Evolutionary conservation across 2,329 filamentous ascomycete species (phyloP), one percentile per base, ranked within the genome.

Genomic region (Cordyceps pruinosa): DNA sequence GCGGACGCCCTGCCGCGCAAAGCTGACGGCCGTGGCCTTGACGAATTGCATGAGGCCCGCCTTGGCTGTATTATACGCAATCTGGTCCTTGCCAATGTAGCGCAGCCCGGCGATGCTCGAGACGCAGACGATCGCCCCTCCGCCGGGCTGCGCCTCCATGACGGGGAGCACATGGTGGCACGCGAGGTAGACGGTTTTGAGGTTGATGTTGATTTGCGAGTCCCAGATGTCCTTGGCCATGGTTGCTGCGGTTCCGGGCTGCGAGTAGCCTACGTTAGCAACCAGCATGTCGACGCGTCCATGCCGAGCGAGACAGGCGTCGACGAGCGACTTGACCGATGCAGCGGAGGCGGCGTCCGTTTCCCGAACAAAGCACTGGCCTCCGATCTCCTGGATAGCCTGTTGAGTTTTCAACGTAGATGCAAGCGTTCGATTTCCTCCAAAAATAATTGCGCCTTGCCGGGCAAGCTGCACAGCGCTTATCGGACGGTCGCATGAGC

Each of bases 401-500:
- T 73, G 61, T 56, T 69, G 69, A 1, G 75, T 74, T n/a, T 68
- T 68, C 15, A 66, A 58, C 1, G 77, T 70, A 2, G 75, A 70
- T 23, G 69, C 60, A 19, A 77, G 44, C 3, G 73, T 74, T 30
- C 76, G 66, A 62, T 81, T 77, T 25, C 78, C 77, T n/a, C 78
- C 79, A 59, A 77, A 80, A 17, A 81, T 67, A 13, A 66, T 66
- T 2, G 77, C 79, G 17, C 78, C 77, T 65, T 77, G 74, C 34
- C 72, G 69, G 2, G 77, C 75, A 19, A 81, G 68, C 5, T 74
- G 66, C 3, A 73, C 71, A n/a, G 4, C 77, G 96, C 1, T 80
- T 97, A 32, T 96, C 90, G 0, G 92, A 97, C 65, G 92, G 92
- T 0, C 75, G 92, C 30, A 97, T 96, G 76, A 88, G 83, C 25